Percentiles rank a stretch among this genome's conserved stretches.
phyloP scores from a whole-genome alignment of 2,329 filamentous ascomycete genomes.

The Arthrobotrys sinensis region DNA sequence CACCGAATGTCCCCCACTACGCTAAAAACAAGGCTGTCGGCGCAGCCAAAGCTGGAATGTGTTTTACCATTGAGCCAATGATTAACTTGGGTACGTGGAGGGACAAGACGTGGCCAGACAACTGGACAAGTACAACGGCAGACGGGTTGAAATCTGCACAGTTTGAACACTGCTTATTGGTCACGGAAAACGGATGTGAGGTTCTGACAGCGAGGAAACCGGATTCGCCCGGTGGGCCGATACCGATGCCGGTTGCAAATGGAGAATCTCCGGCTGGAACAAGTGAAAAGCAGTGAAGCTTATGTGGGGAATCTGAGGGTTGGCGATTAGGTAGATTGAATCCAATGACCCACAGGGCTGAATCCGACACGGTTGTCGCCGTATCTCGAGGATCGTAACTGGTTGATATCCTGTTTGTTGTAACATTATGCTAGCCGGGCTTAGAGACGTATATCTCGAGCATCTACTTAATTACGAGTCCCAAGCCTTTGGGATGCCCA shows the following conservation, averaged over 20 bases:
- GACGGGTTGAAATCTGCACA: constrained; percentile 93
- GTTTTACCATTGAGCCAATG: constrained; percentile 99
- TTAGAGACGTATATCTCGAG: background rate
- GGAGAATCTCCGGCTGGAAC: constrained; percentile 56
- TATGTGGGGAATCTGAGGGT: background rate
- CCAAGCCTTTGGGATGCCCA: background rate
- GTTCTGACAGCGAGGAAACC: constrained; percentile 81
- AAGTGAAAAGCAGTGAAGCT: constrained; percentile 32
- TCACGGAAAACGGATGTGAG: constrained; percentile 86
- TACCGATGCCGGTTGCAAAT: constrained; percentile 72
- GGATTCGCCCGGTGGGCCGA: constrained; percentile 81
- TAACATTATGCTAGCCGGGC: background rate
- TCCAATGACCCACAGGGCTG: background rate
- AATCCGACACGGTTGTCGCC: background rate
- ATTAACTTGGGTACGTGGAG: constrained; percentile 90
- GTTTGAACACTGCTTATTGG: constrained; percentile 89
- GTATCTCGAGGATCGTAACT: background rate
- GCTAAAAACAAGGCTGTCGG: constrained; percentile 98
- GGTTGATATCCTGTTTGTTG: background rate
- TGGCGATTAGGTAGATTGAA: constrained; percentile 7
- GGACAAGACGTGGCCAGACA: constrained; percentile 97
- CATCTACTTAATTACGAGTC: background rate
- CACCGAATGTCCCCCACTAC: constrained; percentile 96
- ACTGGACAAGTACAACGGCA: constrained; percentile 95
- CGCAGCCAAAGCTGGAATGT: constrained; percentile 95